Percentiles rank a stretch among this genome's conserved stretches.
Conservation (phyloP, 2,329 filamentous ascomycete species). For the Fusarium subglutinans region DNA sequence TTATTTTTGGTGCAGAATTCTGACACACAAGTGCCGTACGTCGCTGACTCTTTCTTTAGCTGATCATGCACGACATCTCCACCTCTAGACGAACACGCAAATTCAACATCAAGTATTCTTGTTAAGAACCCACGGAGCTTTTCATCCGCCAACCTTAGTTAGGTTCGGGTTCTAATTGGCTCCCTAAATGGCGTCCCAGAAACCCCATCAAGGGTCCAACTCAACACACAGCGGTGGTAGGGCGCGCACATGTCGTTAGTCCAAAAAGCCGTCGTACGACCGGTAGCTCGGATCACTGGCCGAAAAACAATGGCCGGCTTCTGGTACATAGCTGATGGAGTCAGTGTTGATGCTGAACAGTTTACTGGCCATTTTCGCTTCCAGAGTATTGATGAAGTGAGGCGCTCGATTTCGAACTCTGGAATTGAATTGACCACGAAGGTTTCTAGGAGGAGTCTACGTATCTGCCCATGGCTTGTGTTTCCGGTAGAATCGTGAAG, state of each 20-base stretch:
- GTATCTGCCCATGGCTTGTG: slow-evolving; percentile 8
- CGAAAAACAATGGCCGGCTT: not conserved
- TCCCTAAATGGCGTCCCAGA: not conserved
- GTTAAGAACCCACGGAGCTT: slow-evolving; percentile 35
- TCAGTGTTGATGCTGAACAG: not conserved
- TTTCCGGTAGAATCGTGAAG: slow-evolving; percentile 26
- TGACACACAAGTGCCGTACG: not conserved
- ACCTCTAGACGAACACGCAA: not conserved
- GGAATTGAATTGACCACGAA: not conserved
- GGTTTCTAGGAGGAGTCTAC: not conserved
- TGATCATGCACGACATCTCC: not conserved
- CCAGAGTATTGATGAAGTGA: not conserved
- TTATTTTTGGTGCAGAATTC: slow-evolving; percentile 12
- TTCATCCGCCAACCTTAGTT: slow-evolving; percentile 25
- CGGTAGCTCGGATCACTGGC: slow-evolving; percentile 23
- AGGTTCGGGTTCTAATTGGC: slow-evolving; percentile 28
- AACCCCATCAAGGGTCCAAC: slow-evolving; percentile 36
- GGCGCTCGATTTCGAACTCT: not conserved
- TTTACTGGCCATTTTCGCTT: not conserved
- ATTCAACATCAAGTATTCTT: slow-evolving; percentile 13
- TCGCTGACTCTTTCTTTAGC: slow-evolving; percentile 2
- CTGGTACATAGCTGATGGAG: too few species aligned
- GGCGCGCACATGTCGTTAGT: slow-evolving; percentile 34
- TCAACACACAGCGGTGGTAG: slow-evolving; percentile 18
- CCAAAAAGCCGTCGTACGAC: slow-evolving; percentile 28